Percentiles rank a stretch among this genome's conserved stretches.
These are phyloP conservation scores for Cucurbita maxima DNA, from an alignment of 306 rosid genomes.

Conservation along the genomic window DNA sequence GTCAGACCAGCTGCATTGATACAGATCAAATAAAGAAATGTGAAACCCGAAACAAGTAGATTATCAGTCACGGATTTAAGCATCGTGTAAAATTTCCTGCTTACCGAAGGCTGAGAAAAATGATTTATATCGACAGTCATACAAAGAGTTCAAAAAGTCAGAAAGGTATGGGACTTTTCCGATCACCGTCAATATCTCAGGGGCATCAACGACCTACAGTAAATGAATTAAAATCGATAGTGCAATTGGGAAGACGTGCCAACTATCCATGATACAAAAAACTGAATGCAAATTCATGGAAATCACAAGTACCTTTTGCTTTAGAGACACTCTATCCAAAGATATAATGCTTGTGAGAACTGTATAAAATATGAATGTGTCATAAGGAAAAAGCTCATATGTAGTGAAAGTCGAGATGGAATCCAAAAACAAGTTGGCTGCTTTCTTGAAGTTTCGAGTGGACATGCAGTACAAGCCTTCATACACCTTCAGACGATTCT, in stretches of 20 bases:
- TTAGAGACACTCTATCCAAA: slow-evolving; percentile 85
- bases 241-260: background rate
- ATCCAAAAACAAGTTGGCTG: slow-evolving; percentile 71
- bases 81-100: slow-evolving; percentile 6
- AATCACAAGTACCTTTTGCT: slow-evolving; percentile 56
- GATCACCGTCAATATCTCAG: slow-evolving; percentile 84
- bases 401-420: slow-evolving; percentile 95
- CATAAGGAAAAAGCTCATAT: slow-evolving; percentile 77
- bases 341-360: slow-evolving; percentile 91
- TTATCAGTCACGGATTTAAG: background rate
- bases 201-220: slow-evolving; percentile 84
- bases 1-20: slow-evolving; percentile 64
- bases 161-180: slow-evolving; percentile 79
- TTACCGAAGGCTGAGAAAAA: slow-evolving; percentile 87
- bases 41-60: background rate
- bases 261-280: background rate
- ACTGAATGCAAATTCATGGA: background rate
- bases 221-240: background rate
- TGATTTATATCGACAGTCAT: slow-evolving; percentile 76
- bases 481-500: slow-evolving; percentile 85
- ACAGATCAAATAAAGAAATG: slow-evolving; percentile 2
- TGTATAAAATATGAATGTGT: slow-evolving; percentile 80
- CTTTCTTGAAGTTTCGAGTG: slow-evolving; percentile 82
- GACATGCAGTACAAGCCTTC: slow-evolving; percentile 93
- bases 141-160: slow-evolving; percentile 68